These are phyloP conservation scores for Lichtheimia hyalospora DNA, from an alignment of 371 early-diverging fungal genomes.

Conservation along the genomic window DNA sequence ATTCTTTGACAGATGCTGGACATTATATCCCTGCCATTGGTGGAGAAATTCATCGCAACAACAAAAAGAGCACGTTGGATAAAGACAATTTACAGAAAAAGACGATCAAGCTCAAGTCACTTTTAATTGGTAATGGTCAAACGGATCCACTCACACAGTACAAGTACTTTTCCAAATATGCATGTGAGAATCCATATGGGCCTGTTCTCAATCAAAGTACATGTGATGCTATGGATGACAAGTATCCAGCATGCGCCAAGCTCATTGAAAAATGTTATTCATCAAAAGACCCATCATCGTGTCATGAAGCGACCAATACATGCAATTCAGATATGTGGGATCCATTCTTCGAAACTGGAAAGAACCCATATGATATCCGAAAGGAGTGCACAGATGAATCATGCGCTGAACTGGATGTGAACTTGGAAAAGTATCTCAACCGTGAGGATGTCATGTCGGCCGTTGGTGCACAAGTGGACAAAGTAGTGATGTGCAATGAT, in stretches of 20 bases:
- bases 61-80: no score
- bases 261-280: constrained; percentile 86
- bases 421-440: constrained; percentile 81
- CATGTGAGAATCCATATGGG: constrained; percentile 79
- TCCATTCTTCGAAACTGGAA: constrained; percentile 63
- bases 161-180: constrained; percentile 87
- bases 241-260: constrained; percentile 76
- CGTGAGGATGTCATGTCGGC: constrained; percentile 69
- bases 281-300: constrained; percentile 62
- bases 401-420: constrained; percentile 81
- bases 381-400: constrained; percentile 55
- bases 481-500: constrained; percentile 72
- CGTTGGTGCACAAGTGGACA: constrained; percentile 45
- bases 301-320: constrained; percentile 79
- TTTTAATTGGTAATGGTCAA: constrained; percentile 92
- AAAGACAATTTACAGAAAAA: no score
- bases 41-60: constrained; percentile 53
- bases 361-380: constrained; percentile 85
- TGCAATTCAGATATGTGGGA: constrained; percentile 62
- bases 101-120: constrained; percentile 70
- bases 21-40: constrained; percentile 84
- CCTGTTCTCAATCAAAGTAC: constrained; percentile 62
- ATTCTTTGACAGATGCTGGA: constrained; percentile 53
- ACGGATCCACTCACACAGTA: constrained; percentile 90
- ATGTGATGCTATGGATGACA: constrained; percentile 72